Base-by-base conservation (phyloP, 306 rosid species). In the Sophora flavescens region DNA sequence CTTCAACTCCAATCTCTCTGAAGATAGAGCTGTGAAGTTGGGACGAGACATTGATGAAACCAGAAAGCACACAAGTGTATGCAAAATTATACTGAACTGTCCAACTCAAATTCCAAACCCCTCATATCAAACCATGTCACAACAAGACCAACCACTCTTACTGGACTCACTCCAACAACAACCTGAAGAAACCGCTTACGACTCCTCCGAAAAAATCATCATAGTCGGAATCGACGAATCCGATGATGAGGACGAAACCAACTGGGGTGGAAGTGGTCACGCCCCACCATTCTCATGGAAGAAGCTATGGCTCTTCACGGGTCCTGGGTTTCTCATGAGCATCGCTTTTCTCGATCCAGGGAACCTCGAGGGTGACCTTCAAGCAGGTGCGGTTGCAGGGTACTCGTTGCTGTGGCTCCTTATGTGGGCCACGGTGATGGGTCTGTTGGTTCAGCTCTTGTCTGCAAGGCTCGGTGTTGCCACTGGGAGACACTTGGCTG, bases 311-410 rank as follows among this genome's bases (percentile, higher is more conserved):
- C 86, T 89, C 6, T 92, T 95, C 75, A 92, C 98, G 0, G 98
- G 99, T 0, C 99, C 99, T 8, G 99, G 99, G 13, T 95, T 95
- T 70, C 76, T 95, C 9, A 92, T 92, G 98, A 92, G 98, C 79
- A 92, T 95, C 45, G 98, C 98, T 9, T 95, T 95, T 68, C 78
- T 95, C 11, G 99, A 95, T 82, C 98, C 99, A 0, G 99, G 99
- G 38, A 95, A 95, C 77, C 42, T 95, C 67, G 99, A 95, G 76
- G 97, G 97, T 6, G 97, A 95, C 78, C 93, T 95, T 8, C 99
- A 95, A 76, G 89, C 99, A 1, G 99, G 99, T 15, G 99, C 97
- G 10, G 75, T 89, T 63, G 99, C 97, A 0, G 99, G 99, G 48
- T 92, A 92, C 86, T 95, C 99, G 15, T 79, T 92, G 66, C 50